A percentile compares a stretch with the other conserved stretches of the same genome.
These are phyloP conservation scores for Gyrodon lividus DNA, from an alignment of 768 basidiomycete genomes.

Conservation along the genomic window DNA sequence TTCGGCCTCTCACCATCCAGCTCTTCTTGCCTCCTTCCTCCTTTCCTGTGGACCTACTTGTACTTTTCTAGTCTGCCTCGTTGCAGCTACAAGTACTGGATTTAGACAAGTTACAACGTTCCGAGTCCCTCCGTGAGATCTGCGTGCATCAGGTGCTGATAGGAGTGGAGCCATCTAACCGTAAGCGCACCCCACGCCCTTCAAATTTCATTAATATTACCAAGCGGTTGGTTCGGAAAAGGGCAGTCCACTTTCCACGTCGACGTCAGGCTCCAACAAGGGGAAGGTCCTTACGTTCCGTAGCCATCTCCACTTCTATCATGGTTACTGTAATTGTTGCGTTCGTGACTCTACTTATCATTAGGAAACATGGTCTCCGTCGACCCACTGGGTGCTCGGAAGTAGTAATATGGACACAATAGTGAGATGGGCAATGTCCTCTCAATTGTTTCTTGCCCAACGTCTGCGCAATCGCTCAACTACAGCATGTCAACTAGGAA, in stretches of 20 bases:
- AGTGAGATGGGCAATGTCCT: no score
- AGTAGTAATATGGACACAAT: no score
- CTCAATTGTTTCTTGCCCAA: no score
- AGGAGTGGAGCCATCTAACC: constrained; percentile 18
- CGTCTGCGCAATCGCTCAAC: no score
- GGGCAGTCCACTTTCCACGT: background rate
- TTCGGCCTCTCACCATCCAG: no score
- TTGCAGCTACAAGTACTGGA: constrained; percentile 7
- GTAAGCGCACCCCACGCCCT: constrained; percentile 1
- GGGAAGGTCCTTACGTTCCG: no score
- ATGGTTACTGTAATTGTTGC: no score
- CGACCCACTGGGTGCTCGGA: no score
- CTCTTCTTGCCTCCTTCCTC: constrained; percentile 15
- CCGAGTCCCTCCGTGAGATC: constrained; percentile 12
- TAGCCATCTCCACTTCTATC: no score
- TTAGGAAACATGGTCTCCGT: no score
- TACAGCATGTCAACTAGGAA: no score
- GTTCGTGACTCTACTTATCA: no score
- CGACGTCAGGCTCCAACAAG: background rate
- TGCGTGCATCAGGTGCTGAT: constrained; percentile 19
- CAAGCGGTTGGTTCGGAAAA: background rate
- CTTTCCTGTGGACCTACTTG: constrained; percentile 11
- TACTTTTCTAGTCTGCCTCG: constrained; percentile 16
- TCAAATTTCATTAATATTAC: constrained; percentile 1
- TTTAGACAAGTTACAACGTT: background rate